Conservation (phyloP, 108 stramenopile genomes). For the Cyclotella cryptica region DNA sequence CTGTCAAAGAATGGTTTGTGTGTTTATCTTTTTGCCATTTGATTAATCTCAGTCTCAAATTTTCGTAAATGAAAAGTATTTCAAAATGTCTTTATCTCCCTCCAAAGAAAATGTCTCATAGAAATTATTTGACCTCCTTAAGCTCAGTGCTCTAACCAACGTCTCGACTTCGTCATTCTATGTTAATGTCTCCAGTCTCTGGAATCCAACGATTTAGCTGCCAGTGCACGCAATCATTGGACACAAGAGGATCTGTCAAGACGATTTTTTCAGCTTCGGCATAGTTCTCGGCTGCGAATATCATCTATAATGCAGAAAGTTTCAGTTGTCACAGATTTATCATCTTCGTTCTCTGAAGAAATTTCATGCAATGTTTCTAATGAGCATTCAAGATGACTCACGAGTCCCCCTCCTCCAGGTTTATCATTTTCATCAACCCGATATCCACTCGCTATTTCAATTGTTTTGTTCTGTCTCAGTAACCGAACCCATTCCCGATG, state of each 20-base stretch:
- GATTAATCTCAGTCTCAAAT: neutral
- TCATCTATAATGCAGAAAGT: constrained; percentile 33
- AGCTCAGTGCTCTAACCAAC: too few relatives aligned
- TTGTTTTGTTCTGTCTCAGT: constrained; percentile 22
- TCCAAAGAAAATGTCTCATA: neutral
- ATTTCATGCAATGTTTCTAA: neutral
- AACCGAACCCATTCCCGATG: constrained; percentile 59
- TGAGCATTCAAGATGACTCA: neutral
- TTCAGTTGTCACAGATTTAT: neutral
- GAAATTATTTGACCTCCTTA: neutral
- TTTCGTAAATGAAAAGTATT: neutral
- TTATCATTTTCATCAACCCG: constrained; percentile 61
- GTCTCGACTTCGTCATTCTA: constrained; percentile 9
- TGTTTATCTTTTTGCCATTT: neutral
- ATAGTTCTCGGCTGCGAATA: constrained; percentile 58
- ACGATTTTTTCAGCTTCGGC: constrained; percentile 51
- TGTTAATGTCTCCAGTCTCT: constrained; percentile 59
- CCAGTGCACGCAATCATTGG: constrained; percentile 66
- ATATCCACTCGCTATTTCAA: constrained; percentile 57
- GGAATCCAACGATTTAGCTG: constrained; percentile 66
- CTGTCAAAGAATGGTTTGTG: constrained; percentile 1
- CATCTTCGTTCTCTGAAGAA: too few relatives aligned
- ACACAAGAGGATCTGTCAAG: constrained; percentile 52
- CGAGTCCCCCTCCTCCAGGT: constrained; percentile 66
- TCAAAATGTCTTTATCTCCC: neutral